Evolutionary conservation across 352 stramenopile species (phyloP), one percentile per base, ranked within the genome.

Genomic region (Globisporangium viniferum): DNA sequence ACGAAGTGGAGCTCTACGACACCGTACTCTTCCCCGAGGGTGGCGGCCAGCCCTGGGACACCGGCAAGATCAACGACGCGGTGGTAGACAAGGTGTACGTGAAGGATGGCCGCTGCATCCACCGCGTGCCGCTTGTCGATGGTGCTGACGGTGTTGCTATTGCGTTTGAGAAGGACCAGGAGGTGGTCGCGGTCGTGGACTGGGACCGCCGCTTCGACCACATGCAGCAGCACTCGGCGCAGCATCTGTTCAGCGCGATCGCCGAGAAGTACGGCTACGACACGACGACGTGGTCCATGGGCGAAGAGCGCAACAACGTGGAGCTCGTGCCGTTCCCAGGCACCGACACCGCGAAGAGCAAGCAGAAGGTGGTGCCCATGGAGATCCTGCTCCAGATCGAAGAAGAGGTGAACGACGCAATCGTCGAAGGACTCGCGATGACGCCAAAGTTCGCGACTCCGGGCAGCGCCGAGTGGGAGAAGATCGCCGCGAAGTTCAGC

Each of bases 151-250:
- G 72, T 48, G 73, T 68, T 27, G 3, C 63, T 39, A 54, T 76
- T 18, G 39, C 59, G 24, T 82, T 94, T 27, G 49, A 71, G 31
- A 69, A 78, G 20, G 86, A 78, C 3, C 73, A 89, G 33, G 69
- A 78, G 22, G 84, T 96, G 18, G 59, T 77, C 35, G 80, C 83
- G 36, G 70, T 9, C 0, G 79, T 97, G 24, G 80, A 96, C 70
- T 96, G 89, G 89, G 67, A 64, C 41, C 83, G 90, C 14, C 82
- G 90, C 62, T 86, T 90, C 36, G 90, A 96, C 64, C 88, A 96
- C 74, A 96, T 96, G 88, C 86, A 92, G 70, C 89, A 96, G 72
- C 91, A 97, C 78, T 96, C 91, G 62, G 89, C 80, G 44, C 91
- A 97, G 73, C 91, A 97, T 63, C 68, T 97, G 41, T 79, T 96